These are phyloP conservation scores for Nigrospora sphaerica DNA, from an alignment of 2,329 filamentous ascomycete species.

Conservation along the genomic window DNA sequence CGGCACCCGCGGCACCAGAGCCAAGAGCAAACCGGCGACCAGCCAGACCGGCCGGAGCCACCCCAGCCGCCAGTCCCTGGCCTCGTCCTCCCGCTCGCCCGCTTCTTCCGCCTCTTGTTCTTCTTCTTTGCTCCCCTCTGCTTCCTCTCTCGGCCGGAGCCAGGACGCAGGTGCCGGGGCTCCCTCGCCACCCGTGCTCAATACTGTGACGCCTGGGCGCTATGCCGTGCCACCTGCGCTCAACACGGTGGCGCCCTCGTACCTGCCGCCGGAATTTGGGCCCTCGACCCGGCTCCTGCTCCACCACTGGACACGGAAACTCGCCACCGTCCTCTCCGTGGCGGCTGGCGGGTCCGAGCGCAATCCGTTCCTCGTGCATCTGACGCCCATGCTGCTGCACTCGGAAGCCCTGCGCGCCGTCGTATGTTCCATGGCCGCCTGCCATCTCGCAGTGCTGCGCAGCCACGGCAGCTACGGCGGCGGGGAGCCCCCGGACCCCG, in stretches of 20 bases:
- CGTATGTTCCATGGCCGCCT: constrained; percentile 22
- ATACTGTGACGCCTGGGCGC: neutral
- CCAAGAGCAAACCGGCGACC: neutral
- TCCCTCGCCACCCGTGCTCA: no score
- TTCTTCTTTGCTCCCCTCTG: neutral
- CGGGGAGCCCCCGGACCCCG: neutral
- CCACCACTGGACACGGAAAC: constrained; percentile 19
- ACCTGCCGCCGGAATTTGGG: constrained; percentile 7
- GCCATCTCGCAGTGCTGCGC: constrained; percentile 19
- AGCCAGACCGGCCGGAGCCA: constrained; percentile 6
- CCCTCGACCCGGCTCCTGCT: constrained; percentile 14
- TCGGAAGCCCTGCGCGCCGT: constrained; percentile 18
- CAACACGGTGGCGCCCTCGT: constrained; percentile 6
- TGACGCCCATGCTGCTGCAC: constrained; percentile 21
- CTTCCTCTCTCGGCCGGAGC: neutral
- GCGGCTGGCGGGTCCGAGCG: constrained; percentile 8
- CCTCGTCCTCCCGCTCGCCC: neutral
- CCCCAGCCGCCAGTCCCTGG: constrained; percentile 1
- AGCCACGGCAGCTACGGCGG: constrained; percentile 4
- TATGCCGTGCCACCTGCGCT: neutral
- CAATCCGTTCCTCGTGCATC: constrained; percentile 21
- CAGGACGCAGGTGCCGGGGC: neutral
- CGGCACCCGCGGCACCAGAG: constrained; percentile 1
- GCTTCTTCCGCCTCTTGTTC: neutral
- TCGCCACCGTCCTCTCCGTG: constrained; percentile 20